phyloP scores from a whole-genome alignment of 768 basidiomycete genomes.

The Lanmaoa rubissima region DNA sequence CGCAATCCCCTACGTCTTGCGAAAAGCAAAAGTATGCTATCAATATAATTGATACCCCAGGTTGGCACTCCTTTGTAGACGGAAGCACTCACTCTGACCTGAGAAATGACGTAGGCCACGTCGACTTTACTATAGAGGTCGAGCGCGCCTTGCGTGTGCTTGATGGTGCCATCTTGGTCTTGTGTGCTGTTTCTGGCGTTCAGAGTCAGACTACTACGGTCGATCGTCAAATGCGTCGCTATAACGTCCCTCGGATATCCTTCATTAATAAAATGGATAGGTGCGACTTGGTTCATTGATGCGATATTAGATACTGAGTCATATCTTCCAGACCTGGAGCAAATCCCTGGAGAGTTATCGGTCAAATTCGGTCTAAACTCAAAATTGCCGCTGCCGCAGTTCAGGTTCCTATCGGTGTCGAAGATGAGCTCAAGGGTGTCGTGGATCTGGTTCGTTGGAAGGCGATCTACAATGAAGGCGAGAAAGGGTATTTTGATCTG shows the following conservation, averaged over 20 bases:
- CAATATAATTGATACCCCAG: constrained; percentile 99
- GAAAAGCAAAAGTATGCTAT: constrained; percentile 83
- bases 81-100: background rate
- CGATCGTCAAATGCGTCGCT: constrained; percentile 97
- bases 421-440: constrained; percentile 85
- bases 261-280: constrained; percentile 99
- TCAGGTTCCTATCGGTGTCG: constrained; percentile 91
- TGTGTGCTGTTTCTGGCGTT: constrained; percentile 97
- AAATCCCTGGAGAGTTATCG: constrained; percentile 93
- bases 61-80: constrained; percentile 33
- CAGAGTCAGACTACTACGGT: constrained; percentile 99
- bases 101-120: constrained; percentile 67
- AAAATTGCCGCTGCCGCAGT: constrained; percentile 92
- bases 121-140: constrained; percentile 99
- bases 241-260: constrained; percentile 91
- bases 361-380: constrained; percentile 89
- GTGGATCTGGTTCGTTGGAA: constrained; percentile 95
- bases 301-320: background rate
- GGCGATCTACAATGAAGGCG: constrained; percentile 90
- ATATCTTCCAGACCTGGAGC: constrained; percentile 72
- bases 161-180: constrained; percentile 93
- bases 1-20: constrained; percentile 56
- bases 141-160: constrained; percentile 94
- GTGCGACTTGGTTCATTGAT: constrained; percentile 33
- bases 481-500: constrained; percentile 76